Conservation (phyloP, 768 basidiomycete species). For the Boletellus sp. region DNA sequence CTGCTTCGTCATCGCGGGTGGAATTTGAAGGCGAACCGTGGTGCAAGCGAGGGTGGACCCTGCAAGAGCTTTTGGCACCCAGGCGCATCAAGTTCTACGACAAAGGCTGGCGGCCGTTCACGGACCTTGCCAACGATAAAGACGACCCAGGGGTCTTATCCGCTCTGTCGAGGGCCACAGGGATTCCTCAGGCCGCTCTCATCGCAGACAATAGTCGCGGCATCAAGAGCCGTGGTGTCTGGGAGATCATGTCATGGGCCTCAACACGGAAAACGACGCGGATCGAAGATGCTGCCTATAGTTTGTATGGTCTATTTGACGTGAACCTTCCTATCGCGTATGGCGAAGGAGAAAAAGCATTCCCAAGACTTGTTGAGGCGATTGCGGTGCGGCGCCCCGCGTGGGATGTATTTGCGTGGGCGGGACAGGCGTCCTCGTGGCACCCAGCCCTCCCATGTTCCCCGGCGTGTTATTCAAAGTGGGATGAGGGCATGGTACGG, state of each 20-base stretch:
- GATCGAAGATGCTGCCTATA: slow-evolving; percentile 29
- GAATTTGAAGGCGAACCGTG: slow-evolving; percentile 23
- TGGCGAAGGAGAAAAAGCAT: slow-evolving; percentile 31
- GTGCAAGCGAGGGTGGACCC: slow-evolving; percentile 25
- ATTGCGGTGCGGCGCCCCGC: slow-evolving; percentile 6
- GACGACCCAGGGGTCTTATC: slow-evolving; percentile 4
- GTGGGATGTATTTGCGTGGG: slow-evolving; percentile 29
- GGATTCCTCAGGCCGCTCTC: slow-evolving; percentile 16
- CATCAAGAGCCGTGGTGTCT: slow-evolving; percentile 11
- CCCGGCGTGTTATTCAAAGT: slow-evolving; percentile 21
- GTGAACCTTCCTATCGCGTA: slow-evolving; percentile 24
- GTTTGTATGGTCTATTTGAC: slow-evolving; percentile 26
- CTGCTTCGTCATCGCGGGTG: not conserved
- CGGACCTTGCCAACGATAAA: slow-evolving; percentile 15
- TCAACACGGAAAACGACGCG: slow-evolving; percentile 26
- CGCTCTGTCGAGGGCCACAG: slow-evolving; percentile 12
- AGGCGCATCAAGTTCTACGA: slow-evolving; percentile 25
- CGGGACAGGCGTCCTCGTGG: slow-evolving; percentile 15
- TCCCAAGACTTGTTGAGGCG: slow-evolving; percentile 23
- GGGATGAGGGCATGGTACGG: slow-evolving; percentile 10
- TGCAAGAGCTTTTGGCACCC: slow-evolving; percentile 29
- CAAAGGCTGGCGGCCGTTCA: slow-evolving; percentile 20
- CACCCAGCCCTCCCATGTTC: slow-evolving; percentile 19
- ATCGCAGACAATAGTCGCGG: slow-evolving; percentile 20
- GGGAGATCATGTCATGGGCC: slow-evolving; percentile 32